Evolutionary conservation across 2,329 filamentous ascomycete genomes (phyloP).

Genomic region (Biscogniauxia mediterranea): DNA sequence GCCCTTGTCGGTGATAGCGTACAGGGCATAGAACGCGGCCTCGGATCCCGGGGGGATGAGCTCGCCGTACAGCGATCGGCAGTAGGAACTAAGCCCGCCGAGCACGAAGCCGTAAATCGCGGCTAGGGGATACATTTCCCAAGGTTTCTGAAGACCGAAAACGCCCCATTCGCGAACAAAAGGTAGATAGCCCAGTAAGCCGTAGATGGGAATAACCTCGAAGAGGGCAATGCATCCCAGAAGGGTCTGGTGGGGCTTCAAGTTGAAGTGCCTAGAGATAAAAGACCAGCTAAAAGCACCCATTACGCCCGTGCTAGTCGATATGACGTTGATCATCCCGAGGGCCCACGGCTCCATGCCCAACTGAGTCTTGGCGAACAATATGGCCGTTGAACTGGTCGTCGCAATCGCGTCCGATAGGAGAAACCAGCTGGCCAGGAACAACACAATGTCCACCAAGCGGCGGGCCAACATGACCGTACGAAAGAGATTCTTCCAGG

Average conservation of each 20-base stretch:
- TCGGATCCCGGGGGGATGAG: constrained; percentile 92
- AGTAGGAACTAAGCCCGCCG: constrained; percentile 89
- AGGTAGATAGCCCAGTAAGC: constrained; percentile 82
- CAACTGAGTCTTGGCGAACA: constrained; percentile 92
- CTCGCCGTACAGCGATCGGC: constrained; percentile 87
- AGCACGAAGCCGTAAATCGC: constrained; percentile 91
- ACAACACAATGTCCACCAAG: constrained; percentile 71
- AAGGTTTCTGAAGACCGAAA: constrained; percentile 84
- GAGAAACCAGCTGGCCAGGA: constrained; percentile 89
- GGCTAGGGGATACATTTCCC: constrained; percentile 95
- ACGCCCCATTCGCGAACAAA: constrained; percentile 72
- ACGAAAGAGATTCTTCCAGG: constrained; percentile 82
- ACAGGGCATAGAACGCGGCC: constrained; percentile 93
- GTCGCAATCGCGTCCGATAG: constrained; percentile 93
- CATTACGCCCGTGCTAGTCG: constrained; percentile 76
- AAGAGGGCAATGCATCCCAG: constrained; percentile 88
- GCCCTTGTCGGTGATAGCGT: constrained; percentile 96
- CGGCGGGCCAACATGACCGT: constrained; percentile 74
- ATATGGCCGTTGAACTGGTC: constrained; percentile 87
- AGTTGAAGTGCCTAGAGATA: constrained; percentile 66
- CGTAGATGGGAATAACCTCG: constrained; percentile 89
- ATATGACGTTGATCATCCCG: constrained; percentile 91
- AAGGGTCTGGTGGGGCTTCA: constrained; percentile 83
- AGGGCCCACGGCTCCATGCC: constrained; percentile 86
- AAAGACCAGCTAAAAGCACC: constrained; percentile 90